These are phyloP conservation scores for Pythium pyrilobum DNA, from an alignment of 352 stramenopile genomes.

Conservation along the genomic window DNA sequence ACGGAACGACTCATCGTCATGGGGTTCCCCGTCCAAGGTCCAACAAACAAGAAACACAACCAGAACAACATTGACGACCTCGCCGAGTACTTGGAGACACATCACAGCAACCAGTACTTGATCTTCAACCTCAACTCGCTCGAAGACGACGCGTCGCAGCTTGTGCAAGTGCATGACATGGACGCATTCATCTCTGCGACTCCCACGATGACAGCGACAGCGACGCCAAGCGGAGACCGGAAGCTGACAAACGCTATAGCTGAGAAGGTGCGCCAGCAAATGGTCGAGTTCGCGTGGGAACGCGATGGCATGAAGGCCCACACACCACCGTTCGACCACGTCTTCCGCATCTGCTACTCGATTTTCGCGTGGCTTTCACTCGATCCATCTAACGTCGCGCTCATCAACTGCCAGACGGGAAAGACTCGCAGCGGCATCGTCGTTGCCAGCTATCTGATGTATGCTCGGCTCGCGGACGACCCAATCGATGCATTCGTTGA, in stretches of 20 bases:
- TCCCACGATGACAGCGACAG: neutral
- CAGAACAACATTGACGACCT: conserved; percentile 71
- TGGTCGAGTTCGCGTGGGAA: conserved; percentile 83
- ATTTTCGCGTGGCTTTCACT: conserved; percentile 90
- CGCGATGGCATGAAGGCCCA: conserved; percentile 79
- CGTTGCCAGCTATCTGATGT: conserved; percentile 92
- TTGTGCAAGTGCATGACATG: conserved; percentile 7
- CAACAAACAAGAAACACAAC: conserved; percentile 71
- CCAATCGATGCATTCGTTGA: conserved; percentile 85
- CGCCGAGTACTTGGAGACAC: conserved; percentile 42
- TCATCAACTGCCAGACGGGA: conserved; percentile 89
- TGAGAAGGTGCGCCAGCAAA: conserved; percentile 63
- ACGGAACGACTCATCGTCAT: conserved; percentile 57
- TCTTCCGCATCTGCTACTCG: conserved; percentile 92
- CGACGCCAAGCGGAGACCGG: neutral
- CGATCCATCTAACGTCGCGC: conserved; percentile 70
- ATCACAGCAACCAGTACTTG: conserved; percentile 59
- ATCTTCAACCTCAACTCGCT: conserved; percentile 79
- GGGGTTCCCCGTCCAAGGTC: conserved; percentile 41
- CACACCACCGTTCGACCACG: conserved; percentile 68
- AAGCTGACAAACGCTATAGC: conserved; percentile 24
- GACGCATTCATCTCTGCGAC: conserved; percentile 7
- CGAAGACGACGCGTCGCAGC: conserved; percentile 18
- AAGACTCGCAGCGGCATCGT: conserved; percentile 93
- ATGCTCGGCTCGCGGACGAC: conserved; percentile 60